These are phyloP conservation scores for Neonectria hederae DNA, from an alignment of 2,329 filamentous ascomycete genomes.

Conservation along the genomic window DNA sequence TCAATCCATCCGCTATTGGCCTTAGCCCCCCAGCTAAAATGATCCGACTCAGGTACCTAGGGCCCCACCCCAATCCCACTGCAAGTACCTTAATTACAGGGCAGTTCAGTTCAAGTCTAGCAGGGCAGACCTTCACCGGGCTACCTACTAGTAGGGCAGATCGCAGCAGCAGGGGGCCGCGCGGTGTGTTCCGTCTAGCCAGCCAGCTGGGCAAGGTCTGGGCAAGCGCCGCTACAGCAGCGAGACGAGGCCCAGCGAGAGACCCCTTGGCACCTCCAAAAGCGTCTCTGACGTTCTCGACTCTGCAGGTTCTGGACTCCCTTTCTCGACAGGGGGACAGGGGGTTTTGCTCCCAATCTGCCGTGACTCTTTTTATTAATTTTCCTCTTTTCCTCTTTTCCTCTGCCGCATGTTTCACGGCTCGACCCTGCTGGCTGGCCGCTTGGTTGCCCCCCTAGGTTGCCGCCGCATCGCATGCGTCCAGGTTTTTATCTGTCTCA, in stretches of 20 bases:
- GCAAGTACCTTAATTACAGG: not conserved
- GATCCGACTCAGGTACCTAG: not conserved
- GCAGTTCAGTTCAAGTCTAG: too few species aligned
- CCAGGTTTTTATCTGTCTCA: not conserved
- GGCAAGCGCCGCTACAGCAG: conserved; percentile 1
- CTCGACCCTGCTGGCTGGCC: not conserved
- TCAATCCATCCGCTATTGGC: not conserved
- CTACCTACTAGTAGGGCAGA: not conserved
- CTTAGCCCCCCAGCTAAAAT: not conserved
- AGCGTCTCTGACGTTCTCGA: conserved; percentile 17
- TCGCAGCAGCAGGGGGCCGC: not conserved
- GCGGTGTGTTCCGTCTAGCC: not conserved
- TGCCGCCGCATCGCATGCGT: not conserved
- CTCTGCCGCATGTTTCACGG: not conserved
- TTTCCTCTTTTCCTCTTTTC: not conserved
- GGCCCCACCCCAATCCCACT: not conserved
- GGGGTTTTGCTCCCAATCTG: not conserved
- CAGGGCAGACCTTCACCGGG: too few species aligned
- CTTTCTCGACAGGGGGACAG: not conserved
- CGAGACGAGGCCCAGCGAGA: not conserved
- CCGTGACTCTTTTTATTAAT: not conserved
- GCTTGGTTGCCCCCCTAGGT: not conserved
- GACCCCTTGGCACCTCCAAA: not conserved
- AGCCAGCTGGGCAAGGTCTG: conserved; percentile 4
- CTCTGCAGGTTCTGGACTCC: not conserved